Percentiles rank a stretch among this genome's conserved stretches.
phyloP scores from a whole-genome alignment of 225 moss, liverwort and hornwort genomes.

The Marchantia polymorpha region DNA sequence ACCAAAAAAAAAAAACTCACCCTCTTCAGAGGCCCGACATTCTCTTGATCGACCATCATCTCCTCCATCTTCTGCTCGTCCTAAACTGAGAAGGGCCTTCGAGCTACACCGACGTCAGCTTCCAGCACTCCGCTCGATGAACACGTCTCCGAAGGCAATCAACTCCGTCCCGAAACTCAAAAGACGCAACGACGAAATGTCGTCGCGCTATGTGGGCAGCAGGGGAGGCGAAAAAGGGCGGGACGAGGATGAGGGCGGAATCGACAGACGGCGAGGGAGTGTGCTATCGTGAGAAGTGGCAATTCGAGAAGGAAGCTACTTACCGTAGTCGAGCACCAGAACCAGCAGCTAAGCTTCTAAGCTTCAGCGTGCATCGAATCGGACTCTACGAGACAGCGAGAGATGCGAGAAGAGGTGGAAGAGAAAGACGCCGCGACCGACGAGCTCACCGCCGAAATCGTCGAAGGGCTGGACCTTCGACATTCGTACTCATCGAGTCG shows the following conservation, averaged over 20 bases:
- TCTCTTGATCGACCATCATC: conserved; percentile 29
- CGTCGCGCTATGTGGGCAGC: neutral
- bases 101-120: neutral
- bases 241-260: neutral
- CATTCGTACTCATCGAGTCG: too few relatives aligned
- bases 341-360: too few relatives aligned
- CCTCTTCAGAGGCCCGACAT: conserved; percentile 18
- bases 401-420: too few relatives aligned
- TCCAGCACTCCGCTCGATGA: neutral
- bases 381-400: too few relatives aligned
- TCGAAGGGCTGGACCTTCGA: too few relatives aligned
- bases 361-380: too few relatives aligned
- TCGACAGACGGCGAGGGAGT: too few relatives aligned
- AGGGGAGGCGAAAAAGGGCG: neutral
- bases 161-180: neutral
- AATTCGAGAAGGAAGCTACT: neutral
- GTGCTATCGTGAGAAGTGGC: too few relatives aligned
- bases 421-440: too few relatives aligned
- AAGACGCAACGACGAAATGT: neutral
- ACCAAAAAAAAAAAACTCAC: conserved; percentile 1
- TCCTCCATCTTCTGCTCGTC: conserved; percentile 25
- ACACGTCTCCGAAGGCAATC: neutral
- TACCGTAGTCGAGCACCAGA: neutral
- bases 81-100: neutral
- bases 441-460: too few relatives aligned